Base-by-base conservation (phyloP, 371 early-diverging fungal species). In the Mortierella sp. region DNA sequence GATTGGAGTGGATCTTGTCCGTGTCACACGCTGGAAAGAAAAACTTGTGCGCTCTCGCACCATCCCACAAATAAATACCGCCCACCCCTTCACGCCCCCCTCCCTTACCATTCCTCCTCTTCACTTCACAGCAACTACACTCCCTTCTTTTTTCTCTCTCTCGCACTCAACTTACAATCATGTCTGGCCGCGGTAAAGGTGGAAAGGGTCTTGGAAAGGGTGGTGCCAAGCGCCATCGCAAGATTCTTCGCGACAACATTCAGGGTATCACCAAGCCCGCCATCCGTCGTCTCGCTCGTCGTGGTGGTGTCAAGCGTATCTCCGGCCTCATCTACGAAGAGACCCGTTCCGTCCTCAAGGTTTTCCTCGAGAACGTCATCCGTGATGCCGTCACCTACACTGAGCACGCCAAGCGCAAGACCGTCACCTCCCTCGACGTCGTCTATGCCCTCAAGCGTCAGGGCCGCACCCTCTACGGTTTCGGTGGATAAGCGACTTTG, bases 221-320 rank as follows among this genome's bases (percentile, higher is more conserved):
- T 72, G 94, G 95, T 67, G 97, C 97, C 81, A 97, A 98, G 90
- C 97, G 99, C 83, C 99, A 99, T 86, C 93, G 99, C 88, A 98
- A 97, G 93, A 96, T 98, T 88, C 91, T 98, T 73, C 94, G 97
- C 80, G 98, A 96, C 84, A 96, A 96, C 94, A 97, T 97, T 82
- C 92, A 94, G 88, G 98, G 98, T 80, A 99, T 99, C 81, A 97
- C 98, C 81, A 99, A 99, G 92, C 99, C 99, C 65, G 99, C 99
- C 79, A 98, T 99, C 82, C 98, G 99, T 86, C 96, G 99, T 93
- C 97, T 99, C 65, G 99, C 99, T 54, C 95, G 99, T 83, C 97
- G 99, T 94, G 99, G 99, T 82, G 99, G 99, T 92, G 99, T 99
- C 83, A 98, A 98, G 91, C 96, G 99, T 92, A 98, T 99, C 94